A percentile compares a stretch with the other conserved stretches of the same genome.
Conservation (phyloP, 2,329 filamentous ascomycete genomes). For the Cladosporium sp. region DNA sequence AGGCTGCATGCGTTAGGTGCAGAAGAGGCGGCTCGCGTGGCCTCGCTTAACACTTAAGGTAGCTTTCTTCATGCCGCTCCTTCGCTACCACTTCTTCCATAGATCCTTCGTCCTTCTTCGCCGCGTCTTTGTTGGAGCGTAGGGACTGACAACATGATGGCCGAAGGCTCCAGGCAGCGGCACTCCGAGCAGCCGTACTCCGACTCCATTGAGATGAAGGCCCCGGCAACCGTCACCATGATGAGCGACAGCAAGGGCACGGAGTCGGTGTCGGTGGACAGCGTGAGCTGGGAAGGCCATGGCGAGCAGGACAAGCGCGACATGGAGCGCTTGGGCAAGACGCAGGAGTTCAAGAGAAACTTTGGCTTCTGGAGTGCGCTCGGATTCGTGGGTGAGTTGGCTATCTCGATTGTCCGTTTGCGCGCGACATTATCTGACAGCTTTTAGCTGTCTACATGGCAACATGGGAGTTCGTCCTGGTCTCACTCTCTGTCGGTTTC, state of each 20-base stretch:
- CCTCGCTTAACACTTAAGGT: conserved; percentile 5
- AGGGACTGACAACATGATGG: background rate
- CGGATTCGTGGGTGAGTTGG: conserved; percentile 22
- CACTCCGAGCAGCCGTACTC: background rate
- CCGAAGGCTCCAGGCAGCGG: conserved; percentile 1
- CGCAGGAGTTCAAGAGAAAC: conserved; percentile 24
- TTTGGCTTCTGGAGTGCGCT: conserved; percentile 25
- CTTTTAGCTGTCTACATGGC: conserved; percentile 23
- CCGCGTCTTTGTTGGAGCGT: background rate
- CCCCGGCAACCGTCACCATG: background rate
- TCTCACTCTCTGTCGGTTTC: conserved; percentile 25
- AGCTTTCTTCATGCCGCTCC: background rate
- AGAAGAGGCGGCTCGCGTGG: conserved; percentile 8
- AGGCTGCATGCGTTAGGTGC: conserved; percentile 6
- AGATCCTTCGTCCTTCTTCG: background rate
- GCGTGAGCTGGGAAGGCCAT: conserved; percentile 1
- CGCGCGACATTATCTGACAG: background rate
- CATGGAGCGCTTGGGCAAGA: conserved; percentile 27
- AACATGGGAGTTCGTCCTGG: conserved; percentile 28
- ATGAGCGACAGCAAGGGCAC: background rate
- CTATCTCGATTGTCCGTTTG: background rate
- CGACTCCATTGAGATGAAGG: conserved; percentile 6
- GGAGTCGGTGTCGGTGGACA: background rate
- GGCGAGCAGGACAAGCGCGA: conserved; percentile 14
- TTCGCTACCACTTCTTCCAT: background rate